Base-by-base conservation (phyloP, 2,329 filamentous ascomycete genomes). In the Aspergillus clavatus region DNA sequence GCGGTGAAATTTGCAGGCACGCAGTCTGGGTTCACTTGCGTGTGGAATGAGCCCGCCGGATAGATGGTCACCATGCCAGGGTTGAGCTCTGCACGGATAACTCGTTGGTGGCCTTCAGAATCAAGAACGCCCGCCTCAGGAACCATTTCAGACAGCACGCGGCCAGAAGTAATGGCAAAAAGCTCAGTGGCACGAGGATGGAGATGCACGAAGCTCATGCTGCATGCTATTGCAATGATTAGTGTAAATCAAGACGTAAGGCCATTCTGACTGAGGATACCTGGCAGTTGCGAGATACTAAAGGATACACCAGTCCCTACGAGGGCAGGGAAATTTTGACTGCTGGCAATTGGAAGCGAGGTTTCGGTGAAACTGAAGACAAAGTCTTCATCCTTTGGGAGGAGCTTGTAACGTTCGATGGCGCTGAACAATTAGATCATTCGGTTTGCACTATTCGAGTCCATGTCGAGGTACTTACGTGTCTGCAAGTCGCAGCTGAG, bases 1-100 rank as follows among this genome's bases (percentile, higher is more conserved):
- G 56, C 57, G 18, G 56, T 45, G 29, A 58, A 60, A 22, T 51
- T 53, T 21, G 57, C 56, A 1, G 56, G 41, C 43, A 54, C 52
- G 28, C 57, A 60, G 26, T 60, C 51, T 12, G 55, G 57, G 31
- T 60, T 59, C 38, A 60, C 51, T 46, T 59, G 56, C 28, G 55
- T 56, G 40, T 60, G 56, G 31, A 60, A 60, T 19, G 52, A 59
- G 1, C 57, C 55, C 5, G 52, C 53, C n/a, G 55, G 57, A 38
- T 50, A 60, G 23, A 60, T 42, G 1, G 57, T 60, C 33, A 59
- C 40, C 45, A 50, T 50, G 3, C 56, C 56, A 2, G 55, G 39
- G 3, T 22, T 11, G 5, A 58, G 40, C 27, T 58, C 53, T 0
- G 40, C 41, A 12, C 41, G 35, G 31, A 60, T 53, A 1, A 56